Conservation (phyloP, 2,329 filamentous ascomycete genomes). For the Alternaria postmessia region DNA sequence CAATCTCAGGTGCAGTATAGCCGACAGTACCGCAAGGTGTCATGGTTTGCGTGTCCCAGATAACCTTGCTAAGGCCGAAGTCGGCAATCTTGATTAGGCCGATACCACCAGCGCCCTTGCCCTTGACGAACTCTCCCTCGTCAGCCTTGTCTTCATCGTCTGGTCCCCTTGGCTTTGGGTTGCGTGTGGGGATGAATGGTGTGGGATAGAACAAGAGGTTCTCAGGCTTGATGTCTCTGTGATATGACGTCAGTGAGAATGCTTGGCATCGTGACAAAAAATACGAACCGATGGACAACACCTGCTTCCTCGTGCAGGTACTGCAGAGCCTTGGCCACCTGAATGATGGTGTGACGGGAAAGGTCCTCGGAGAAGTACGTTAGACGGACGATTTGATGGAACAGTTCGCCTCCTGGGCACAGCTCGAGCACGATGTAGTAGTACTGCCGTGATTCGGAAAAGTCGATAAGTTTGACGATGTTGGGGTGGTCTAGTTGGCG, state of each 20-base stretch:
- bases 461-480: slow-evolving; percentile 91
- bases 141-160: slow-evolving; percentile 98
- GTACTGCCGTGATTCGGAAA: slow-evolving; percentile 91
- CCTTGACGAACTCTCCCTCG: slow-evolving; percentile 89
- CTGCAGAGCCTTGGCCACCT: slow-evolving; percentile 92
- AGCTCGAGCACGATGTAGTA: slow-evolving; percentile 98
- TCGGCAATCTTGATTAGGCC: slow-evolving; percentile 97
- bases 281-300: slow-evolving; percentile 89
- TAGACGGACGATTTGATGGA: slow-evolving; percentile 97
- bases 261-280: slow-evolving; percentile 7
- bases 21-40: slow-evolving; percentile 98
- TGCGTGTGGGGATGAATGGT: slow-evolving; percentile 79
- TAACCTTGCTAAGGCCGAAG: slow-evolving; percentile 95
- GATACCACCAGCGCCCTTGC: slow-evolving; percentile 86
- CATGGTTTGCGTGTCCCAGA: slow-evolving; percentile 98
- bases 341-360: slow-evolving; percentile 90
- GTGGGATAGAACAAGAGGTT: slow-evolving; percentile 93
- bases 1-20: slow-evolving; percentile 97
- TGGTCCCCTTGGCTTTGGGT: slow-evolving; percentile 79
- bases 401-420: slow-evolving; percentile 93
- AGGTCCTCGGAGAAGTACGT: slow-evolving; percentile 98
- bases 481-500: slow-evolving; percentile 95
- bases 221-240: slow-evolving; percentile 96
- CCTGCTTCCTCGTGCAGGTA: slow-evolving; percentile 95
- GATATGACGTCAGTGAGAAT: slow-evolving; percentile 48